Percentiles rank a stretch among this genome's conserved stretches.
Evolutionary conservation across 169 alveolate genomes (phyloP).

Genomic region (Plasmodium reichenowi): DNA sequence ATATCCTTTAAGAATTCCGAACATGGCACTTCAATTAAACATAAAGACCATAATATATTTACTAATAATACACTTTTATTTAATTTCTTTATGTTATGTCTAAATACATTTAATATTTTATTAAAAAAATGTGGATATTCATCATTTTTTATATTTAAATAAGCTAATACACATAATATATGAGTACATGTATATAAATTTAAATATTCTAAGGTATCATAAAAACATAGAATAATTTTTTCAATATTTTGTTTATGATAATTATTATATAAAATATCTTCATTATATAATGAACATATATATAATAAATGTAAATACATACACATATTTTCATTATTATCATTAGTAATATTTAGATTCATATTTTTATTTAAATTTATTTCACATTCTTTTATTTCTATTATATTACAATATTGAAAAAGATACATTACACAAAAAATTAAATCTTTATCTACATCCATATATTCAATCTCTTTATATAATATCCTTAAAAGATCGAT

Average conservation of each 20-base stretch:
- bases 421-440: conserved; percentile 43
- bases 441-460: conserved; percentile 30
- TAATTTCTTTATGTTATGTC: conserved; percentile 45
- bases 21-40: conserved; percentile 33
- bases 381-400: conserved; percentile 52
- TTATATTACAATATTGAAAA: conserved; percentile 38
- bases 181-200: conserved; percentile 39
- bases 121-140: conserved; percentile 63
- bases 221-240: conserved; percentile 23
- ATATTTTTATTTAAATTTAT: conserved; percentile 18
- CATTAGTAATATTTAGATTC: conserved; percentile 2
- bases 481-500: conserved; percentile 46
- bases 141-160: conserved; percentile 47
- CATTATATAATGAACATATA: conserved; percentile 27
- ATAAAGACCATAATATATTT: conserved; percentile 46
- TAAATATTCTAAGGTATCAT: conserved; percentile 31
- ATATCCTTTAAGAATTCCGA: conserved; percentile 41
- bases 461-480: conserved; percentile 41
- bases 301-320: conserved; percentile 59
- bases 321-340: conserved; percentile 54
- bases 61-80: conserved; percentile 56
- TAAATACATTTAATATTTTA: conserved; percentile 37
- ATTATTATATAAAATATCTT: neutral
- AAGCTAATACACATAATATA: conserved; percentile 49
- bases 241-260: conserved; percentile 42